These are phyloP conservation scores for Thelonectria rubi DNA, from an alignment of 2,329 filamentous ascomycete species.

Conservation along the genomic window DNA sequence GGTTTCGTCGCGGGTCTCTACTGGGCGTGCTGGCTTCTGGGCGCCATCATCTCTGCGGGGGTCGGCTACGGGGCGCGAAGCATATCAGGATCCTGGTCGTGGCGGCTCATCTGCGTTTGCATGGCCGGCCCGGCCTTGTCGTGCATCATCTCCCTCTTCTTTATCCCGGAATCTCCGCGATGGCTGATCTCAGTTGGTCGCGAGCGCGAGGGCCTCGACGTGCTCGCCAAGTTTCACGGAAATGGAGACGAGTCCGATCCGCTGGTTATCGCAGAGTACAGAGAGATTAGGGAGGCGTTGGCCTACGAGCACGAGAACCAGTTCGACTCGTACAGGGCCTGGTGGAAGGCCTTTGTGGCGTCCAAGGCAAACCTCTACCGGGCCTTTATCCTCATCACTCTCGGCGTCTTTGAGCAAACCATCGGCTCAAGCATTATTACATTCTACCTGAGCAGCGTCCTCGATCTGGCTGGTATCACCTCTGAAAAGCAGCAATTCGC, in stretches of 20 bases:
- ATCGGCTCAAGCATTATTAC: slow-evolving; percentile 28
- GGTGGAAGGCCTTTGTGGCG: slow-evolving; percentile 22
- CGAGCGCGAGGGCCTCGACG: slow-evolving; percentile 8
- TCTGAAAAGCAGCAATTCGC: slow-evolving; percentile 27
- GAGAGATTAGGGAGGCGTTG: slow-evolving; percentile 45
- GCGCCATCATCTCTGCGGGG: slow-evolving; percentile 19
- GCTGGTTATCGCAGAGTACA: slow-evolving; percentile 52
- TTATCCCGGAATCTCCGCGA: slow-evolving; percentile 20
- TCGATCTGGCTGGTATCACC: slow-evolving; percentile 24
- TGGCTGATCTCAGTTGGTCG: slow-evolving; percentile 21
- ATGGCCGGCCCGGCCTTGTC: slow-evolving; percentile 22
- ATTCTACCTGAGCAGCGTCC: slow-evolving; percentile 27
- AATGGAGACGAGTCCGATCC: slow-evolving; percentile 51
- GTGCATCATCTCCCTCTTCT: slow-evolving; percentile 15
- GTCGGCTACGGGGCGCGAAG: slow-evolving; percentile 26
- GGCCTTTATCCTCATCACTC: slow-evolving; percentile 20
- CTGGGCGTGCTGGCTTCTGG: slow-evolving; percentile 26
- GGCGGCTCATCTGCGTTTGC: slow-evolving; percentile 25
- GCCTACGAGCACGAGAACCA: slow-evolving; percentile 40
- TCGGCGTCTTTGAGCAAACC: slow-evolving; percentile 28
- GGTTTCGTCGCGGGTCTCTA: slow-evolving; percentile 24
- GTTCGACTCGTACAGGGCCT: slow-evolving; percentile 24
- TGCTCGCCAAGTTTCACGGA: slow-evolving; percentile 45
- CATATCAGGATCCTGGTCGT: slow-evolving; percentile 20
- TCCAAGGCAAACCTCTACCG: slow-evolving; percentile 23